Percentiles rank a stretch among this genome's conserved stretches.
Conservation (phyloP, 306 rosid species). For the Carpinus fangiana region DNA sequence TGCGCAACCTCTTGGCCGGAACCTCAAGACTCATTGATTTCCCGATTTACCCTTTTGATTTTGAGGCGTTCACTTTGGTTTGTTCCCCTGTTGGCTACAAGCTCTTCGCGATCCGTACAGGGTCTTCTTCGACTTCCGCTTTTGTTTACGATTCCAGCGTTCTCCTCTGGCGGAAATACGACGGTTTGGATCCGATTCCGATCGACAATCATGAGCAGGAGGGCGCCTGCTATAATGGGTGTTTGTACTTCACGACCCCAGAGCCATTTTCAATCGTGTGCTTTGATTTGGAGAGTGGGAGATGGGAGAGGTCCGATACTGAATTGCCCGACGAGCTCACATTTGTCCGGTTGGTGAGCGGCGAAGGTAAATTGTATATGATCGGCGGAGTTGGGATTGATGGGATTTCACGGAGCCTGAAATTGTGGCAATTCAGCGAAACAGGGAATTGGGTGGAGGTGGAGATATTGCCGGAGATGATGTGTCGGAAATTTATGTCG, state of each 20-base stretch:
- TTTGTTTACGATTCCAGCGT: conserved; percentile 53
- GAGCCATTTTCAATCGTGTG: conserved; percentile 67
- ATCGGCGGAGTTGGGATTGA: conserved; percentile 79
- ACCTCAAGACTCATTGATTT: conserved; percentile 53
- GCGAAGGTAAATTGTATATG: conserved; percentile 55
- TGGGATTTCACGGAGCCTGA: conserved; percentile 76
- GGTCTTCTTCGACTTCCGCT: conserved; percentile 33
- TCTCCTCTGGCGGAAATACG: conserved; percentile 53
- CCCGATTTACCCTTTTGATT: conserved; percentile 50
- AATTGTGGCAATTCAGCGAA: conserved; percentile 63
- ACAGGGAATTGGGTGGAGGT: conserved; percentile 59
- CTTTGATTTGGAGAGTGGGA: conserved; percentile 63
- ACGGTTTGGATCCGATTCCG: conserved; percentile 37
- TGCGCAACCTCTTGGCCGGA: conserved; percentile 60
- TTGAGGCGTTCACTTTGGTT: conserved; percentile 63
- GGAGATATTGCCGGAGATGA: conserved; percentile 68
- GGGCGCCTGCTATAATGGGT: conserved; percentile 48
- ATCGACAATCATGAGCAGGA: conserved; percentile 53
- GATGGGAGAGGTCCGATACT: conserved; percentile 44
- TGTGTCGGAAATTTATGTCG: conserved; percentile 69
- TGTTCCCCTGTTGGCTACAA: conserved; percentile 56
- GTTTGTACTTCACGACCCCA: conserved; percentile 60
- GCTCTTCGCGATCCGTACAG: conserved; percentile 49
- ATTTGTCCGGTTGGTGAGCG: conserved; percentile 64
- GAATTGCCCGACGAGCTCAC: conserved; percentile 51